Evolutionary conservation across 805 yeast species (phyloP).

Genomic region (Metschnikowia lunata): DNA sequence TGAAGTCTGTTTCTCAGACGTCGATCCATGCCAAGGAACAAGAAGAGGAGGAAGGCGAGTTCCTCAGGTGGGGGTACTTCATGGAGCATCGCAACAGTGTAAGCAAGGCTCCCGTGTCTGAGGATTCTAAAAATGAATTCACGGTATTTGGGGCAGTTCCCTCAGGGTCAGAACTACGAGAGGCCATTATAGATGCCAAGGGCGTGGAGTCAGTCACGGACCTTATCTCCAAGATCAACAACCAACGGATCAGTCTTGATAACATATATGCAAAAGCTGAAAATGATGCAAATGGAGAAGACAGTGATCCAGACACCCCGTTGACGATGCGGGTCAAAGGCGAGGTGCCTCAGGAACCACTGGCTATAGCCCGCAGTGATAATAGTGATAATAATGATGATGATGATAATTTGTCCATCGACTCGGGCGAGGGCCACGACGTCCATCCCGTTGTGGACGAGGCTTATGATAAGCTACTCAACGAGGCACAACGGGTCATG

Average conservation of each 20-base stretch:
- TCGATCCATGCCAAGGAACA: slow-evolving; percentile 67
- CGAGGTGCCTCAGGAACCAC: slow-evolving; percentile 6
- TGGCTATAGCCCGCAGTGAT: slow-evolving; percentile 1
- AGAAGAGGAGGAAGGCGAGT: slow-evolving; percentile 89
- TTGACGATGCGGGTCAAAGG: not conserved
- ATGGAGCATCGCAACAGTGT: slow-evolving; percentile 55
- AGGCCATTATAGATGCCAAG: slow-evolving; percentile 66
- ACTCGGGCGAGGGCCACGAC: slow-evolving; percentile 21
- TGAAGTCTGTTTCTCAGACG: slow-evolving; percentile 61
- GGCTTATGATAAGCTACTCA: slow-evolving; percentile 66
- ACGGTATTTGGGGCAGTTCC: slow-evolving; percentile 43
- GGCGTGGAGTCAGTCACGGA: slow-evolving; percentile 69
- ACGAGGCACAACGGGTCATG: slow-evolving; percentile 62
- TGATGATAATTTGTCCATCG: slow-evolving; percentile 25
- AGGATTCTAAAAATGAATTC: slow-evolving; percentile 10
- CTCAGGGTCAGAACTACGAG: slow-evolving; percentile 51
- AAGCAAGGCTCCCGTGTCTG: slow-evolving; percentile 10
- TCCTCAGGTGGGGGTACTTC: slow-evolving; percentile 81
- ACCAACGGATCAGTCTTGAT: slow-evolving; percentile 48
- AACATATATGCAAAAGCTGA: slow-evolving; percentile 36
- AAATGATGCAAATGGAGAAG: not conserved
- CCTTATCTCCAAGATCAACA: slow-evolving; percentile 60
- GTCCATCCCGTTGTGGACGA: slow-evolving; percentile 56
- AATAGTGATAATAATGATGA: not conserved
- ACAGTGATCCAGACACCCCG: no score